A percentile compares a stretch with the other conserved stretches of the same genome.
Conservation (phyloP, 345 rosid species). For the Streptanthus diversifolius region DNA sequence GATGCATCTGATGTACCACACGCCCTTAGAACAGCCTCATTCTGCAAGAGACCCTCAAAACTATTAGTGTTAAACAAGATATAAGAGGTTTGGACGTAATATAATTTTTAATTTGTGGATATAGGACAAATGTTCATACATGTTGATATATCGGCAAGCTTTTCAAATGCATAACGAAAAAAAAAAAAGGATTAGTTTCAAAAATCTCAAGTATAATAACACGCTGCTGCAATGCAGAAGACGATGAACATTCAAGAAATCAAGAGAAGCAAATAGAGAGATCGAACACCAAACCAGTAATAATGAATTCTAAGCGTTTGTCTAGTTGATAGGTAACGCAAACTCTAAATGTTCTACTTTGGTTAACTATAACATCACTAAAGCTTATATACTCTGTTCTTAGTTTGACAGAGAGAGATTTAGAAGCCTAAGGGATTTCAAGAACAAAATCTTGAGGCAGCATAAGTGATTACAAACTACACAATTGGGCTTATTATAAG, state of each 20-base stretch:
- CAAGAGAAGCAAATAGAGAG: background rate
- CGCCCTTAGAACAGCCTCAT: constrained; percentile 65
- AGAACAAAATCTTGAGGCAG: background rate
- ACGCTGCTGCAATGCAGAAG: too few species aligned
- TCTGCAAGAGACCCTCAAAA: constrained; percentile 40
- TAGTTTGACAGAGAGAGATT: background rate
- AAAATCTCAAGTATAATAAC: too few species aligned
- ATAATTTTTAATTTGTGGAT: background rate
- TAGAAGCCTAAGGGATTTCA: background rate
- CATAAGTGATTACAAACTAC: background rate
- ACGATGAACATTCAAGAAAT: background rate
- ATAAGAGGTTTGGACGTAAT: background rate
- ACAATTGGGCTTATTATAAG: background rate
- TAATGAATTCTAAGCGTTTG: background rate
- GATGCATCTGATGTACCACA: constrained; percentile 53
- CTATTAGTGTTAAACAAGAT: background rate
- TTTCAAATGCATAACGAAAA: background rate
- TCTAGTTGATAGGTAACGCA: background rate
- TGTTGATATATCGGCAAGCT: background rate
- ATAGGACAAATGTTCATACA: background rate
- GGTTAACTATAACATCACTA: background rate
- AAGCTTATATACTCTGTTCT: background rate
- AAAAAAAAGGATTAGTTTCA: too few species aligned
- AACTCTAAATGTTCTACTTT: background rate
- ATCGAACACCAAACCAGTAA: background rate